Percentiles rank a stretch among this genome's conserved stretches.
These are phyloP conservation scores for Colletotrichum sojae DNA, from an alignment of 2,329 filamentous ascomycete genomes.

Conservation along the genomic window DNA sequence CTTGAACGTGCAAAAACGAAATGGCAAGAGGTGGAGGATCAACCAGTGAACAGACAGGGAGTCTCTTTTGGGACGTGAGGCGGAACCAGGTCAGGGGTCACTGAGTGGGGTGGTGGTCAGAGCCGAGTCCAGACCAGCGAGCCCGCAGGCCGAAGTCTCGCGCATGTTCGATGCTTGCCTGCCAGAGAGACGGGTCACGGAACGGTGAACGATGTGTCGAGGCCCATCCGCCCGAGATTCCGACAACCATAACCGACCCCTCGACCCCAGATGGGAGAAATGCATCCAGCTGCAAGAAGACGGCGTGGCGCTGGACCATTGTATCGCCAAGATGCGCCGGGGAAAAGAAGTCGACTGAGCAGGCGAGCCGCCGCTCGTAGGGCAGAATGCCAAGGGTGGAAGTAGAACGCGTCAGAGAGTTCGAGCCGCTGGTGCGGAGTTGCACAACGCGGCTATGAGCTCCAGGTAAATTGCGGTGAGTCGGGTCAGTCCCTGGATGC, in stretches of 20 bases:
- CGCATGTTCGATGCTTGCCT: slow-evolving; percentile 17
- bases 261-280: neutral
- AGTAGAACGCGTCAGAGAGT: slow-evolving; percentile 8
- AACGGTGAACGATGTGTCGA: neutral
- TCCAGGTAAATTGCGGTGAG: slow-evolving; percentile 38
- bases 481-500: slow-evolving; percentile 26
- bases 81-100: slow-evolving; percentile 36
- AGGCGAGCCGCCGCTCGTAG: neutral
- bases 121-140: slow-evolving; percentile 27
- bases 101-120: slow-evolving; percentile 31
- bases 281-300: slow-evolving; percentile 2
- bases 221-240: slow-evolving; percentile 11
- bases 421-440: slow-evolving; percentile 6
- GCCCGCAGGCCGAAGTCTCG: slow-evolving; percentile 4
- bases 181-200: neutral
- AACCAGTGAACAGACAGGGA: slow-evolving; percentile 32
- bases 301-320: slow-evolving; percentile 29
- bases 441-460: slow-evolving; percentile 2
- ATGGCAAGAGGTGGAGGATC: slow-evolving; percentile 30
- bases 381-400: slow-evolving; percentile 6
- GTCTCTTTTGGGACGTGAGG: slow-evolving; percentile 27
- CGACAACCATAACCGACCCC: neutral
- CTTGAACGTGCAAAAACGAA: slow-evolving; percentile 23
- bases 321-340: slow-evolving; percentile 22
- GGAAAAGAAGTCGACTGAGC: neutral